These are phyloP conservation scores for Aspergillus awamori DNA, from an alignment of 2,329 filamentous ascomycete genomes.

Conservation along the genomic window DNA sequence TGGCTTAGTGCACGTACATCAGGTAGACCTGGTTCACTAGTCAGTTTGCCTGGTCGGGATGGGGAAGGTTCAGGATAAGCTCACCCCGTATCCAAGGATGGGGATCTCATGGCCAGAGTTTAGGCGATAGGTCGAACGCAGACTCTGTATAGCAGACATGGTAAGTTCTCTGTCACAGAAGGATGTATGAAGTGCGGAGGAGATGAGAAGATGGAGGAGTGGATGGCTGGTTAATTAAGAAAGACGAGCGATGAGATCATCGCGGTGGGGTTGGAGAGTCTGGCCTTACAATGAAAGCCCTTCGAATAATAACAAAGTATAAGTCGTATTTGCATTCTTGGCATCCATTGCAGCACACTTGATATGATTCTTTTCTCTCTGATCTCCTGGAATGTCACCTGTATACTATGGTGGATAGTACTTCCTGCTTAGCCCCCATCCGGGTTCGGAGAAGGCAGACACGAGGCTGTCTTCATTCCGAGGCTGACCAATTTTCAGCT, in stretches of 20 bases:
- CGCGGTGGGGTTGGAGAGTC: background rate
- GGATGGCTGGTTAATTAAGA: background rate
- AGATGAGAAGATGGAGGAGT: background rate
- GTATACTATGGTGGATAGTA: no score
- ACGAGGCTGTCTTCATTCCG: no score
- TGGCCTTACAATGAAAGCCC: no score
- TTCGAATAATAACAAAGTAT: no score
- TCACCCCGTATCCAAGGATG: slow-evolving; percentile 60
- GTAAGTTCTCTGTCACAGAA: background rate
- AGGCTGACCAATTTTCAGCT: no score
- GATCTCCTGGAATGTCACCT: no score
- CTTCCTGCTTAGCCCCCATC: no score
- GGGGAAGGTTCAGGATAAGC: slow-evolving; percentile 22
- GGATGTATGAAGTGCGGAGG: background rate
- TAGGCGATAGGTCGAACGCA: slow-evolving; percentile 51
- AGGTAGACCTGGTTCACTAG: slow-evolving; percentile 32
- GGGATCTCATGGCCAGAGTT: slow-evolving; percentile 66
- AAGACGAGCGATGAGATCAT: background rate
- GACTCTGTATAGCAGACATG: slow-evolving; percentile 21
- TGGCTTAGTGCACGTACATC: slow-evolving; percentile 27
- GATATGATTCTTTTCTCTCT: no score
- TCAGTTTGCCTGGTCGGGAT: background rate
- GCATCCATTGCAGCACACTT: no score
- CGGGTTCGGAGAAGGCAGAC: no score
- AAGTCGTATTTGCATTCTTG: no score